Percentiles rank a stretch among this genome's conserved stretches.
phyloP scores from a whole-genome alignment of 2,329 filamentous ascomycete species.

The Gnomoniopsis smithogilvyi region DNA sequence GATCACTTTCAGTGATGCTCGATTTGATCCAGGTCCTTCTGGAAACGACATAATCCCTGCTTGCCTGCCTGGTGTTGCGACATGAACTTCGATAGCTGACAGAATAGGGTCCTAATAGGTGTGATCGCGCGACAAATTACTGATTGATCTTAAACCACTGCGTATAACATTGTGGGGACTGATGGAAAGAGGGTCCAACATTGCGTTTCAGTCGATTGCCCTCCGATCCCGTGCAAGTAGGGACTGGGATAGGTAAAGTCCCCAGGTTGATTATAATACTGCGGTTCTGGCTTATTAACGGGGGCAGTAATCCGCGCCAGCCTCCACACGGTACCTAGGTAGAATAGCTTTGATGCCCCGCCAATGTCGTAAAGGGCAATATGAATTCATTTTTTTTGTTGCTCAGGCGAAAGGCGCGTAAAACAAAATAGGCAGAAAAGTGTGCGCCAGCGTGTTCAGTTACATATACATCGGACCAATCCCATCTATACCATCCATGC shows the following conservation, averaged over 20 bases:
- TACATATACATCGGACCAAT: neutral
- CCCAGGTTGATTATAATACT: no score
- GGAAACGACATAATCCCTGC: neutral
- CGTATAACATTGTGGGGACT: neutral
- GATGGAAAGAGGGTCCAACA: neutral
- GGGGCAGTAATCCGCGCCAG: no score
- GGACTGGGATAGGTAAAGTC: no score
- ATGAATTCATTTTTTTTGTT: neutral
- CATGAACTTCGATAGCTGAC: neutral
- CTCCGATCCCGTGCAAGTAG: neutral
- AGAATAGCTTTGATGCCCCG: neutral
- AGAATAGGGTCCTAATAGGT: neutral
- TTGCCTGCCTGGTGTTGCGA: neutral
- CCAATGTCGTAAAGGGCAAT: neutral
- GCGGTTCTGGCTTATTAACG: no score
- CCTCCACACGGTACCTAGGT: no score
- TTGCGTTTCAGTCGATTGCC: neutral
- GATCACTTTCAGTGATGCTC: neutral
- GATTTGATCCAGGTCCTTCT: neutral
- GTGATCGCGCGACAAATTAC: neutral
- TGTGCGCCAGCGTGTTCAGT: neutral
- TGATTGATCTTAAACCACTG: neutral
- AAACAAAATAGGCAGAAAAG: neutral
- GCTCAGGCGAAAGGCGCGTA: neutral
- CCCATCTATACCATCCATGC: neutral